These are phyloP conservation scores for Coniella lustricola DNA, from an alignment of 2,329 filamentous ascomycete genomes.

Conservation along the genomic window DNA sequence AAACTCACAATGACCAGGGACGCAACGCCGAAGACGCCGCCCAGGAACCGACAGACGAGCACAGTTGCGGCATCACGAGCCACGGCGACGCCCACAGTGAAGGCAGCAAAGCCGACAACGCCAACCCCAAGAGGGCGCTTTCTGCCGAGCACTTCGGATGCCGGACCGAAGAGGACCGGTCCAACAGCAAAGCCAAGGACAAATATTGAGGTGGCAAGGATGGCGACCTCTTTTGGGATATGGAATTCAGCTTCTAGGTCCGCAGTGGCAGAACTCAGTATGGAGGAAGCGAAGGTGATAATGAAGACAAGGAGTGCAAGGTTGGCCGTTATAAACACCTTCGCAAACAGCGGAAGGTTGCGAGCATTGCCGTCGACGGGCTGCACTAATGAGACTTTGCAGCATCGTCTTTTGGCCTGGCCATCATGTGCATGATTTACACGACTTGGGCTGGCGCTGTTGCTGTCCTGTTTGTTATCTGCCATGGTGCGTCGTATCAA, in stretches of 20 bases:
- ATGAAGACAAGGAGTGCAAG: not conserved
- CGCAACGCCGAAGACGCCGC: not conserved
- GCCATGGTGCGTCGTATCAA: too few relatives aligned
- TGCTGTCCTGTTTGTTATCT: too few relatives aligned
- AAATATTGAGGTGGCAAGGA: not conserved
- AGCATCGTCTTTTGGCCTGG: too few relatives aligned
- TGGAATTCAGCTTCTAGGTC: not conserved
- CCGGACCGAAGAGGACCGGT: not conserved
- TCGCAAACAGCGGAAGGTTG: not conserved
- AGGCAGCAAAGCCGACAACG: not conserved
- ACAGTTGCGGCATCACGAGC: not conserved
- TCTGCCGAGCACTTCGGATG: not conserved
- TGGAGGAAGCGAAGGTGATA: not conserved
- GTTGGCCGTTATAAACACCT: not conserved
- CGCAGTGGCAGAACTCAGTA: not conserved
- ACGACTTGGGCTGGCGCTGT: too few relatives aligned
- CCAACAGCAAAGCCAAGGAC: not conserved
- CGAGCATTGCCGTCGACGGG: too few relatives aligned
- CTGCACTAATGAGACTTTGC: too few relatives aligned
- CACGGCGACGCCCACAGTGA: not conserved
- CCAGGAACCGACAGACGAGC: slow-evolving; percentile 2
- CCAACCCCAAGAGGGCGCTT: not conserved
- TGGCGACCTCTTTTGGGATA: not conserved
- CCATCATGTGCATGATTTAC: too few relatives aligned
- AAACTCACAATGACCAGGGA: not conserved